phyloP scores from a whole-genome alignment of 768 basidiomycete species.

The Erythrobasidium yunnanense region DNA sequence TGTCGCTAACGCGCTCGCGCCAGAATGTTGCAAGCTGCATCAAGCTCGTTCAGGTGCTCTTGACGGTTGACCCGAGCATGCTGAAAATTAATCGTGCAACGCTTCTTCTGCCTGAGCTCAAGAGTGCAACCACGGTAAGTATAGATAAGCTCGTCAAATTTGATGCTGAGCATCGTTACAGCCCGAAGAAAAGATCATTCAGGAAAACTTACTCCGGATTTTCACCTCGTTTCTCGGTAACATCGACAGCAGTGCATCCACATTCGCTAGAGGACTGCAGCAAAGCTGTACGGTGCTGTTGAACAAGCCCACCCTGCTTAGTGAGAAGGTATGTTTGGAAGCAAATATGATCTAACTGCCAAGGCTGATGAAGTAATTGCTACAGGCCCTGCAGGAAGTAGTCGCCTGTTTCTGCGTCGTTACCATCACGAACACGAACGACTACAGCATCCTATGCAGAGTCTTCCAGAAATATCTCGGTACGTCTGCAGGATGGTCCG shows the following conservation, averaged over 20 bases:
- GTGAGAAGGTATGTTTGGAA: not conserved
- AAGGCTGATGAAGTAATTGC: not conserved
- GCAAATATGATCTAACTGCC: not conserved
- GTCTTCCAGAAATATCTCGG: conserved; percentile 62
- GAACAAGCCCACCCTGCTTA: conserved; percentile 49
- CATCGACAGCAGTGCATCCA: conserved; percentile 69
- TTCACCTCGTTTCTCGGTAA: conserved; percentile 73
- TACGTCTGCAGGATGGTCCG: not conserved
- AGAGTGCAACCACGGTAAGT: conserved; percentile 64
- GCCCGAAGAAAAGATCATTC: conserved; percentile 70
- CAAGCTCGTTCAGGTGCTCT: conserved; percentile 70
- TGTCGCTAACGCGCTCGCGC: not conserved
- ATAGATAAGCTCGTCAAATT: not conserved
- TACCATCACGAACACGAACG: conserved; percentile 73
- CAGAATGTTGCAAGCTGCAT: conserved; percentile 76
- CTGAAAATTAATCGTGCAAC: conserved; percentile 74
- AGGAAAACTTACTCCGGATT: conserved; percentile 77
- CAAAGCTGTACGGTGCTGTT: conserved; percentile 78
- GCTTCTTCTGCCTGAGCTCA: conserved; percentile 78
- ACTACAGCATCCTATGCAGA: conserved; percentile 64
- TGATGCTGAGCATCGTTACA: conserved; percentile 38
- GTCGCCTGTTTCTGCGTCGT: conserved; percentile 85
- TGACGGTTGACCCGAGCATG: conserved; percentile 68
- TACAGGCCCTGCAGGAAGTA: conserved; percentile 72
- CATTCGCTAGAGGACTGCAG: conserved; percentile 75